phyloP scores from a whole-genome alignment of 129 eudicot genomes.

The Artemisia annua region DNA sequence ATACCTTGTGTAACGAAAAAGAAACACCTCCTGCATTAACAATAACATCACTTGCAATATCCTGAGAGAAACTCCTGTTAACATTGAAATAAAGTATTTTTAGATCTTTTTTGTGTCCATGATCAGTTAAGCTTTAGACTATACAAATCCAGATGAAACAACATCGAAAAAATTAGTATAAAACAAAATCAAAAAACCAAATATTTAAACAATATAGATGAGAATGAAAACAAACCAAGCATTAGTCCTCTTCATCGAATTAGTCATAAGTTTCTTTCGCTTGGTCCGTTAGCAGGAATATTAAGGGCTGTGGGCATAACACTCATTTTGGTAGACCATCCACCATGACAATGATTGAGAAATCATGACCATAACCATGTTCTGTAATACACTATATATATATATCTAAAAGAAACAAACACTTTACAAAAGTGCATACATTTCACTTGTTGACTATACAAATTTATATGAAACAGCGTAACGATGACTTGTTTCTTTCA shows the following conservation, averaged over 20 bases:
- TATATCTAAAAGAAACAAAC: constrained; percentile 5
- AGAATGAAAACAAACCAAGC: constrained; percentile 66
- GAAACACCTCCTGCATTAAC: constrained; percentile 69
- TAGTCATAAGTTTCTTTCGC: constrained; percentile 34
- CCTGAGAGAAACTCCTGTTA: constrained; percentile 85
- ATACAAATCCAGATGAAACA: neutral
- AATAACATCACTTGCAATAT: constrained; percentile 73
- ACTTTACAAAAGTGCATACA: constrained; percentile 20
- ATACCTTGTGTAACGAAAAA: constrained; percentile 91
- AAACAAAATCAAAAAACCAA: neutral
- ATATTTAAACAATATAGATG: neutral
- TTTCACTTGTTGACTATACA: constrained; percentile 7
- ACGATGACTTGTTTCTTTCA: constrained; percentile 29
- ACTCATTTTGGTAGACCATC: constrained; percentile 42
- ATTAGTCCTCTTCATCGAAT: constrained; percentile 77
- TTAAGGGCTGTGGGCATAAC: constrained; percentile 25
- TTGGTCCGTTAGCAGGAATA: constrained; percentile 38
- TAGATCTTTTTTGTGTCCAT: neutral
- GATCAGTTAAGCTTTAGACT: neutral
- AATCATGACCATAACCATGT: constrained; percentile 30
- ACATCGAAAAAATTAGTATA: neutral
- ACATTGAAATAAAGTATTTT: constrained; percentile 9
- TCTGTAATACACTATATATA: constrained; percentile 32
- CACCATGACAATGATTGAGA: constrained; percentile 38
- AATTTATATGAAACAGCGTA: constrained; percentile 14